Base-by-base conservation (phyloP, 2,329 filamentous ascomycete species). In the Amphichorda felina region DNA sequence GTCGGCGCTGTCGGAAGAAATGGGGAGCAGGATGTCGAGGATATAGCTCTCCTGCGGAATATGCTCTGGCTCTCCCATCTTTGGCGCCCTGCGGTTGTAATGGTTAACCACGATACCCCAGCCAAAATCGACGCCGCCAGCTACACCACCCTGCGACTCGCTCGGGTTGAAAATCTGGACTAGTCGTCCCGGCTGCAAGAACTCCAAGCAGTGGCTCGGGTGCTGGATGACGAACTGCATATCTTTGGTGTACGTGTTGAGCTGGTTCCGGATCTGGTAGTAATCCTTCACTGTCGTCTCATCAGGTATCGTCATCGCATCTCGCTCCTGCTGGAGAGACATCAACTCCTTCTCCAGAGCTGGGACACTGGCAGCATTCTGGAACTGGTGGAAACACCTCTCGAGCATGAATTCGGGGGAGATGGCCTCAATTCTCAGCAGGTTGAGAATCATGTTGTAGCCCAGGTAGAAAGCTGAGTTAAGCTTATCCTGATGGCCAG, bases 341-440 rank as follows among this genome's bases (percentile, higher is more conserved):
- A 77, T 75, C 40, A 96, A 64, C 45, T 94, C 80, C 55, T 83
- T 85, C 58, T 98, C 91, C 16, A 96, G 60, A 10, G 70, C 68
- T 15, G 83, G 82, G 8, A 95, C 86, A 45, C 82, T 87, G 9
- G 89, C 83, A 2, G 85, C 85, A 49, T 94, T 96, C 56, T 98
- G 91, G 61, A 98, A 98, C 57, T 98, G 91, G 57, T 85, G 93
- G 64, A 98, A 98, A 53, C 91, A 98, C 46, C 82, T 76, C 63
- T 96, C 88, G n/a, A 98, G 68, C 91, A 98, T 98, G 52, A 85
- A 96, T 50, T 98, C 89, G 2, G 93, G 91, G 8, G 88, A 96
- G 34, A 98, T 94, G n/a, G 87, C 89, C 55, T 98, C 91, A n/a
- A 98, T 89, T 59, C 91, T 75, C 57, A 96, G 80, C 41, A 98